These are phyloP conservation scores for Luffa acutangula DNA, from an alignment of 306 rosid genomes.

Conservation along the genomic window DNA sequence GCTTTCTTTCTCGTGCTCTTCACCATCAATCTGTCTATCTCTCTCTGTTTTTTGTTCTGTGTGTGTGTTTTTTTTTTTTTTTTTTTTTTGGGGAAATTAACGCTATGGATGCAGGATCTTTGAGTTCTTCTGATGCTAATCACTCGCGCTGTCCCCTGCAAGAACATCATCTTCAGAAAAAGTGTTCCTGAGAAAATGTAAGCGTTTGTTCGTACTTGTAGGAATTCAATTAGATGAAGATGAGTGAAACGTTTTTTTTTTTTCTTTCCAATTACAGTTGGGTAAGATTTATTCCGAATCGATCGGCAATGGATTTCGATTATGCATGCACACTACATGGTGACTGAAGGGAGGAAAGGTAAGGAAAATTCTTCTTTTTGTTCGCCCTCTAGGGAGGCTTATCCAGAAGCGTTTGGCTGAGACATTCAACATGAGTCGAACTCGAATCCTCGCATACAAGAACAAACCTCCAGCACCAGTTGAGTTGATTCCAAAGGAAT, in stretches of 20 bases:
- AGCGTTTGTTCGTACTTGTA: too few relatives aligned
- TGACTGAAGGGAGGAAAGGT: slow-evolving; percentile 7
- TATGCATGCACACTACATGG: slow-evolving; percentile 20
- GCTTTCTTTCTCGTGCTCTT: too few relatives aligned
- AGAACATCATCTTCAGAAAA: too few relatives aligned
- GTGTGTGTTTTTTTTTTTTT: too few relatives aligned
- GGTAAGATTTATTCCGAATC: too few relatives aligned
- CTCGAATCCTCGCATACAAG: slow-evolving; percentile 31
- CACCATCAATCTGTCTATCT: too few relatives aligned
- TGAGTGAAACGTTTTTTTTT: neutral
- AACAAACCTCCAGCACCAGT: slow-evolving; percentile 29
- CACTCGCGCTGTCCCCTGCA: too few relatives aligned
- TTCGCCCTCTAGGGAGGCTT: slow-evolving; percentile 45
- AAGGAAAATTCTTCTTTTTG: slow-evolving; percentile 35
- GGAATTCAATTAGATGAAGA: slow-evolving; percentile 9
- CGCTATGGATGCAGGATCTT: too few relatives aligned
- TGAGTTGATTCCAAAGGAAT: slow-evolving; percentile 29
- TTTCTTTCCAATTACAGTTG: neutral
- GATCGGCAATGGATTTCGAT: neutral
- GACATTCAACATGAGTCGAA: slow-evolving; percentile 49
- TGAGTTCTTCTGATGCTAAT: too few relatives aligned
- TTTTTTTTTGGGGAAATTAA: too few relatives aligned
- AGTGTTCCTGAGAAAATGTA: too few relatives aligned
- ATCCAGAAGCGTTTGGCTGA: slow-evolving; percentile 2
- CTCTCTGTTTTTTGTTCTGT: too few relatives aligned